Evolutionary conservation across 495 filamentous ascomycete genomes (phyloP).

Genomic region (Durotheca rogersii): DNA sequence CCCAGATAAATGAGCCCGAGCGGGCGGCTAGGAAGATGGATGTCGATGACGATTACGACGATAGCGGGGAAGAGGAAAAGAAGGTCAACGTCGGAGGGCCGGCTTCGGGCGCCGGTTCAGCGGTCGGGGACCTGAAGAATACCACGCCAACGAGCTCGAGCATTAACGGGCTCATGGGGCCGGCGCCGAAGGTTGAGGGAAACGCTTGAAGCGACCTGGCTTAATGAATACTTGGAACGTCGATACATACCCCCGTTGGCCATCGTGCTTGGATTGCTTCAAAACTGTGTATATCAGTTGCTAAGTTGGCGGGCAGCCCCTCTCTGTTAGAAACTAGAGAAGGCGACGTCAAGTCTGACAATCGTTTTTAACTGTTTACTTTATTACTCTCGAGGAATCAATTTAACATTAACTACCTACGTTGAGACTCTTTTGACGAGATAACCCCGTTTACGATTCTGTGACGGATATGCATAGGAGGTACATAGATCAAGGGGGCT

Average conservation of each 20-base stretch:
- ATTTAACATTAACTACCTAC: conserved; percentile 5
- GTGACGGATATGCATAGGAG: neutral
- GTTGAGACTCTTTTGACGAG: too few species aligned
- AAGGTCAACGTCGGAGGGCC: conserved; percentile 47
- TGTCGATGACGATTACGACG: conserved; percentile 91
- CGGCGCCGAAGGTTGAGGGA: conserved; percentile 41
- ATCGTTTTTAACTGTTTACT: conserved; percentile 24
- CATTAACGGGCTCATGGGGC: conserved; percentile 50
- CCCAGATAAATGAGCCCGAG: conserved; percentile 63
- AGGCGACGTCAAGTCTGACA: conserved; percentile 27
- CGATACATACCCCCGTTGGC: conserved; percentile 23
- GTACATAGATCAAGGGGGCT: neutral
- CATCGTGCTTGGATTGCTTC: conserved; percentile 17
- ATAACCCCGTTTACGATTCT: too few species aligned
- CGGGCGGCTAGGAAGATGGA: conserved; percentile 92
- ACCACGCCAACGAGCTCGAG: conserved; percentile 45
- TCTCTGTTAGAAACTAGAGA: conserved; percentile 28
- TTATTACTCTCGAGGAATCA: conserved; percentile 14
- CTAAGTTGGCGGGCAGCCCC: conserved; percentile 20
- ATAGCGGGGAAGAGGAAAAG: conserved; percentile 87
- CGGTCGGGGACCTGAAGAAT: conserved; percentile 49
- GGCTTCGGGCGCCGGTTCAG: conserved; percentile 38
- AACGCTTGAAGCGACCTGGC: conserved; percentile 15
- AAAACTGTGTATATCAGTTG: conserved; percentile 27
- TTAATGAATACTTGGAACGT: conserved; percentile 18